Evolutionary conservation across 2,329 filamentous ascomycete species (phyloP).

Genomic region (Aureobasidium sp.): DNA sequence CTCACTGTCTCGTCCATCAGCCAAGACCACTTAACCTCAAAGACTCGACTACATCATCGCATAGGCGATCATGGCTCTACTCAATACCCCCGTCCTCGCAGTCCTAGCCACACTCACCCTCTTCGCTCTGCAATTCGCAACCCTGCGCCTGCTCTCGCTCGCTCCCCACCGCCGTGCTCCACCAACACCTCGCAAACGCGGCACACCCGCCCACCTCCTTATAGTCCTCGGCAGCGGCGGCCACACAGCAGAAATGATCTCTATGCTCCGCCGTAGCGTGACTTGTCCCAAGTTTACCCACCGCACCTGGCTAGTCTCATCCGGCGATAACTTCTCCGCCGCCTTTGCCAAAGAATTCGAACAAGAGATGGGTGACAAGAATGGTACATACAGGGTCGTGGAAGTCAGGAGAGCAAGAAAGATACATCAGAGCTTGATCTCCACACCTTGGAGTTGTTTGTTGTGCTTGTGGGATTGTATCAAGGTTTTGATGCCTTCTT

Average conservation of each 20-base stretch:
- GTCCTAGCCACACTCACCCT: constrained; percentile 28
- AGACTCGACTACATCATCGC: background rate
- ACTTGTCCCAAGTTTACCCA: constrained; percentile 42
- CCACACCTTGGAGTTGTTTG: constrained; percentile 63
- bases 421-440: constrained; percentile 73
- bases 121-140: constrained; percentile 28
- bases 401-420: constrained; percentile 67
- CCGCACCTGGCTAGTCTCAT: constrained; percentile 74
- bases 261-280: constrained; percentile 62
- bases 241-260: constrained; percentile 90
- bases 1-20: background rate
- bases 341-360: constrained; percentile 60
- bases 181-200: constrained; percentile 23
- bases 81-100: constrained; percentile 19
- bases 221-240: constrained; percentile 88
- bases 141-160: constrained; percentile 36
- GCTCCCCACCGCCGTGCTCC: constrained; percentile 26
- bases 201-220: constrained; percentile 53
- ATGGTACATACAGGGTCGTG: constrained; percentile 52
- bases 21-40: background rate
- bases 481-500: background rate
- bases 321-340: constrained; percentile 66
- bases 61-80: background rate
- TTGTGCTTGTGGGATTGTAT: constrained; percentile 46
- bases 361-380: constrained; percentile 25